phyloP scores from a whole-genome alignment of 768 basidiomycete species.

The Omphalotus guepiniiformis region DNA sequence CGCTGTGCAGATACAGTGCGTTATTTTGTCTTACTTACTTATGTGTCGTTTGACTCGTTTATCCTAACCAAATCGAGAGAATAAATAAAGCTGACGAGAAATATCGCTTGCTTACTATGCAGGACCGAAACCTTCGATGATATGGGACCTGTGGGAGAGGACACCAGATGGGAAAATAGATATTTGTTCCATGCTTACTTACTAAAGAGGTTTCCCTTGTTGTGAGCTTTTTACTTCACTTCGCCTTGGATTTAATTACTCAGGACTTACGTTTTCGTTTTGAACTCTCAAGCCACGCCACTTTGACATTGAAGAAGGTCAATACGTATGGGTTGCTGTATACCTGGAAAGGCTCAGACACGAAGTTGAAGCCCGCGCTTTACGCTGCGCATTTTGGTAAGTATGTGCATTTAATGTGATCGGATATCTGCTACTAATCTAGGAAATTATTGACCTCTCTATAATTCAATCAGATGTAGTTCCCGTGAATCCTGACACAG shows the following conservation, averaged over 20 bases:
- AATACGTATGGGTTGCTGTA: constrained; percentile 76
- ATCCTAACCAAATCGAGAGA: background rate
- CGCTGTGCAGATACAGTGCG: constrained; percentile 36
- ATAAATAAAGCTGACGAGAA: no score
- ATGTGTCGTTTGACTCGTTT: background rate
- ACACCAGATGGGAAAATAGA: constrained; percentile 44
- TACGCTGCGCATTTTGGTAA: constrained; percentile 65
- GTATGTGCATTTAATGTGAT: background rate
- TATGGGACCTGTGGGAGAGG: constrained; percentile 43
- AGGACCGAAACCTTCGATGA: constrained; percentile 52
- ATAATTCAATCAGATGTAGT: constrained; percentile 50
- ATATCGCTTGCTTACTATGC: no score
- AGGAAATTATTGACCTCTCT: background rate
- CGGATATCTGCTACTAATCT: background rate
- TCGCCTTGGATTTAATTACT: background rate
- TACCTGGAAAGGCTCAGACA: constrained; percentile 65
- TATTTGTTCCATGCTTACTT: constrained; percentile 38
- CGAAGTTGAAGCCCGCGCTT: constrained; percentile 62
- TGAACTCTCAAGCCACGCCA: constrained; percentile 41
- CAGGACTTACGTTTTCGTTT: background rate
- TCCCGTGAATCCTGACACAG: constrained; percentile 54
- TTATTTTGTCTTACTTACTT: constrained; percentile 5
- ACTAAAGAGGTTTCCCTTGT: constrained; percentile 46
- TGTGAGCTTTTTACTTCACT: constrained; percentile 38
- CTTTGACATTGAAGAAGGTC: constrained; percentile 59